Evolutionary conservation across 164 flowering plant genomes (phyloP), one percentile per base, ranked within the genome.

Genomic region (Vitis amurensis): DNA sequence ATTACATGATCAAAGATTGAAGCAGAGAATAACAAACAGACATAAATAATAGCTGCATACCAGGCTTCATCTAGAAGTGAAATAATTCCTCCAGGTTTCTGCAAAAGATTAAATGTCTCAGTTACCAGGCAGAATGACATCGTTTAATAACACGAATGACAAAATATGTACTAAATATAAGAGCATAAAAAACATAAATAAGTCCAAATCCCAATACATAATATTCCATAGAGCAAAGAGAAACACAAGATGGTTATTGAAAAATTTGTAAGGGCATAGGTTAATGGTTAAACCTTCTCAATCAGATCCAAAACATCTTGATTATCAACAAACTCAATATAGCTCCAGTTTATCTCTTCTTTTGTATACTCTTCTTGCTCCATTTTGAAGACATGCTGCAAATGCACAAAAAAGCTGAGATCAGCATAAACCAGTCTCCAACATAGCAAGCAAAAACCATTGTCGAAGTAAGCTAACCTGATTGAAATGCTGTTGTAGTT

Each of bases 321-420:
- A 78, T 95, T 95, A 73, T 95, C 99, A 64, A 95, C 89, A 78
- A 95, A 95, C 79, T 95, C 99, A 64, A 95, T 89, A 82, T 95
- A 95, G 86, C 99, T 95, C 99, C 99, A 95, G 63, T 91, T 75
- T 53, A 95, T 95, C 71, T 91, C 87, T 77, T 95, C 99, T 75
- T 90, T 93, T 13, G 93, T 83, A 73, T 95, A 95, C 72, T 95
- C 99, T 82, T 95, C 99, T 78, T 95, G 99, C 83, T 95, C 99
- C 98, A 91, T 95, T 78, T 95, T 95, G 64, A 95, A 95, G 14
- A 95, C 99, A 76, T 95, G 97, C 99, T 94, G 93, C 80, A 74
- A 67, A 69, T 16, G 80, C 55, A 37, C 59, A 64, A 56, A 61
- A 59, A 55, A 23, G 27, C 27, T 59, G 63, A 8, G 55, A 55